Percentiles rank a stretch among this genome's conserved stretches.
Evolutionary conservation across 1,284 basidiomycete species (phyloP).

Genomic region (Cutaneotrichosporon dermatis): DNA sequence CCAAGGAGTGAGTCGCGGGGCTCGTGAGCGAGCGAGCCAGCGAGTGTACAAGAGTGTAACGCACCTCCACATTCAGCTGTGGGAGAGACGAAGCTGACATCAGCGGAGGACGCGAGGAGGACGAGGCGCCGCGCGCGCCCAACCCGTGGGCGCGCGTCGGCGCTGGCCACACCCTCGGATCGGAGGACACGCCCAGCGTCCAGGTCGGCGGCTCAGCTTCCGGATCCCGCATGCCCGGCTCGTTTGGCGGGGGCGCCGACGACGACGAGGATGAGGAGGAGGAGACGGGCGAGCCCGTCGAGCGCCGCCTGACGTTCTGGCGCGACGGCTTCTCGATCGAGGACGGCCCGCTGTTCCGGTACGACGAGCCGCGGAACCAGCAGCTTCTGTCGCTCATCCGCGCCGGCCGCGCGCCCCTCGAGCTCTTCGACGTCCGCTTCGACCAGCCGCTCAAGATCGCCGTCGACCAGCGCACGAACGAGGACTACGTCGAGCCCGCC

Average conservation of each 20-base stretch:
- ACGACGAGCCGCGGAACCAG: slow-evolving; percentile 75
- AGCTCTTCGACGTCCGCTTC: slow-evolving; percentile 68
- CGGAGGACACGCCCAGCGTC: slow-evolving; percentile 64
- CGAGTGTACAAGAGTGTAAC: no score
- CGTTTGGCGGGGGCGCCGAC: slow-evolving; percentile 1
- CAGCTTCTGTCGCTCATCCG: slow-evolving; percentile 76
- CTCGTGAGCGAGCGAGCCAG: no score
- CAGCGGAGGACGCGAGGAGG: slow-evolving; percentile 24
- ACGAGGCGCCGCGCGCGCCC: slow-evolving; percentile 13
- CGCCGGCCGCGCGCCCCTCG: slow-evolving; percentile 73
- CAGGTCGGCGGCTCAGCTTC: slow-evolving; percentile 46
- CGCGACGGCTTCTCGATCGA: slow-evolving; percentile 89
- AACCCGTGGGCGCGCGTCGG: slow-evolving; percentile 10
- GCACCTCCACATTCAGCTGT: no score
- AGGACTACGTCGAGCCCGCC: slow-evolving; percentile 62
- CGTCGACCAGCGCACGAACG: slow-evolving; percentile 67
- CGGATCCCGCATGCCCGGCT: slow-evolving; percentile 11
- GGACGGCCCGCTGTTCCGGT: slow-evolving; percentile 78
- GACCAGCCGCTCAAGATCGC: slow-evolving; percentile 84
- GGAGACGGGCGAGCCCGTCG: slow-evolving; percentile 58
- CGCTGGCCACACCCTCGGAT: slow-evolving; percentile 73
- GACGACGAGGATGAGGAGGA: slow-evolving; percentile 34
- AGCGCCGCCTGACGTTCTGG: slow-evolving; percentile 87
- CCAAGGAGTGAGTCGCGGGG: slow-evolving; percentile 75
- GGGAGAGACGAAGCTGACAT: no score